Evolutionary conservation across 768 basidiomycete species (phyloP).

Genomic region (Leccinum boreale): DNA sequence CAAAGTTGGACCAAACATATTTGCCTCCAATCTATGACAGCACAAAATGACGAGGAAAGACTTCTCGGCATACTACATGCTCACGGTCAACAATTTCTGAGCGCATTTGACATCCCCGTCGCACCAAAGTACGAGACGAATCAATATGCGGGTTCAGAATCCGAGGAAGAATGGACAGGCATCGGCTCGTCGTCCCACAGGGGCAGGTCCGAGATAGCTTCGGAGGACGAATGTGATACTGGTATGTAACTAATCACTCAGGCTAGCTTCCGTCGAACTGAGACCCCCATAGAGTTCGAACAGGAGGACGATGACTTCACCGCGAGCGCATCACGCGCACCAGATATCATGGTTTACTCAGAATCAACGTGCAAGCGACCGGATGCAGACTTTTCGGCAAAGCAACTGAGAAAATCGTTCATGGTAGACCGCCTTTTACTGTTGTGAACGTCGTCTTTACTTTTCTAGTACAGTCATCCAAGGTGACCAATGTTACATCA

Average conservation of each 20-base stretch:
- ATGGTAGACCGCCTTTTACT: slow-evolving; percentile 51
- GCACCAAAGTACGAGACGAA: slow-evolving; percentile 19
- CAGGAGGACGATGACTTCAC: slow-evolving; percentile 46
- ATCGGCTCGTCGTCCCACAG: slow-evolving; percentile 17
- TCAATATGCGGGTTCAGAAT: slow-evolving; percentile 12
- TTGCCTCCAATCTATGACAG: slow-evolving; percentile 2
- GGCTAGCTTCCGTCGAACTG: neutral
- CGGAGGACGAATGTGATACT: slow-evolving; percentile 19
- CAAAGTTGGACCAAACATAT: slow-evolving; percentile 9
- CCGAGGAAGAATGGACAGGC: slow-evolving; percentile 44
- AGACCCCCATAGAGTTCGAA: slow-evolving; percentile 33
- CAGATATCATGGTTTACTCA: slow-evolving; percentile 58
- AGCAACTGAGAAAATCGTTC: slow-evolving; percentile 59
- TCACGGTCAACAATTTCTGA: slow-evolving; percentile 46
- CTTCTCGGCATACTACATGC: slow-evolving; percentile 42
- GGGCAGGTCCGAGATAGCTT: slow-evolving; percentile 1
- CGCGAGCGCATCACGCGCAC: slow-evolving; percentile 31
- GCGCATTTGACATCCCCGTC: slow-evolving; percentile 34
- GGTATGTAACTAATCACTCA: slow-evolving; percentile 7
- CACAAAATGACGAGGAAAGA: slow-evolving; percentile 25
- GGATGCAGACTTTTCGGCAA: slow-evolving; percentile 24
- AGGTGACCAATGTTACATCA: slow-evolving; percentile 55
- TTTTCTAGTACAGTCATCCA: slow-evolving; percentile 59
- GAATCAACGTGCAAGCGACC: slow-evolving; percentile 31
- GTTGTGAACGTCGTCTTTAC: neutral